Evolutionary conservation across 2,329 filamentous ascomycete species (phyloP).

Genomic region (Colletotrichum trifolii): DNA sequence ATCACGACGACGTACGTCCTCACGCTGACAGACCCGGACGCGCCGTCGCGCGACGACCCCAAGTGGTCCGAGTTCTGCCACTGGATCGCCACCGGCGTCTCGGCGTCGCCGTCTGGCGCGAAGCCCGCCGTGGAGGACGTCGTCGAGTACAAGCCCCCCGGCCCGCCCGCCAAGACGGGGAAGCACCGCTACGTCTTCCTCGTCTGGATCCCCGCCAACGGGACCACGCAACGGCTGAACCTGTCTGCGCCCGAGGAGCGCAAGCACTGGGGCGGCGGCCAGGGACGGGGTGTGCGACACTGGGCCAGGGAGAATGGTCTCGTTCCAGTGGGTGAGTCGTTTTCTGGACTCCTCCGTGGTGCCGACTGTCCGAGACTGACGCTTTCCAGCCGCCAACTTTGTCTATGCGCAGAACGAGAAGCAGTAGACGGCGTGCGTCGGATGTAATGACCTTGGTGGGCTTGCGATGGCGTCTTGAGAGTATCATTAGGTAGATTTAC

Average conservation of each 20-base stretch:
- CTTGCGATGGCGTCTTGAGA: background rate
- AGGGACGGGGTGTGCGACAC: slow-evolving; percentile 50
- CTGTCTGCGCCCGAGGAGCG: slow-evolving; percentile 49
- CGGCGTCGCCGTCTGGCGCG: slow-evolving; percentile 37
- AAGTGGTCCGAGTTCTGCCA: slow-evolving; percentile 59
- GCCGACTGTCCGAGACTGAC: background rate
- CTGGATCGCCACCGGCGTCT: slow-evolving; percentile 52
- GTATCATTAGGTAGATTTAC: background rate
- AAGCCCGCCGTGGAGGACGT: slow-evolving; percentile 46
- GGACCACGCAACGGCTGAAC: slow-evolving; percentile 48
- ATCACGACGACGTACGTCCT: slow-evolving; percentile 44
- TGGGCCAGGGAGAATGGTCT: slow-evolving; percentile 55
- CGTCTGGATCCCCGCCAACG: slow-evolving; percentile 51
- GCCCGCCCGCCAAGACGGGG: slow-evolving; percentile 53
- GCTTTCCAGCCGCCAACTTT: slow-evolving; percentile 53
- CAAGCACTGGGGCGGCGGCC: slow-evolving; percentile 53
- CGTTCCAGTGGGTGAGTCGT: slow-evolving; percentile 52
- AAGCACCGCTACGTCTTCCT: slow-evolving; percentile 58
- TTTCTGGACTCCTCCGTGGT: slow-evolving; percentile 1
- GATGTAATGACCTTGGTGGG: background rate
- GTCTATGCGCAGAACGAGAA: slow-evolving; percentile 53
- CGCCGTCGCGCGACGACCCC: slow-evolving; percentile 53
- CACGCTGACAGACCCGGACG: slow-evolving; percentile 56
- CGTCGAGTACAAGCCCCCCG: slow-evolving; percentile 54
- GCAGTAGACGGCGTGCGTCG: slow-evolving; percentile 42